A percentile compares a stretch with the other conserved stretches of the same genome.
Evolutionary conservation across 2,329 filamentous ascomycete species (phyloP).

Genomic region (Fusarium sp.): DNA sequence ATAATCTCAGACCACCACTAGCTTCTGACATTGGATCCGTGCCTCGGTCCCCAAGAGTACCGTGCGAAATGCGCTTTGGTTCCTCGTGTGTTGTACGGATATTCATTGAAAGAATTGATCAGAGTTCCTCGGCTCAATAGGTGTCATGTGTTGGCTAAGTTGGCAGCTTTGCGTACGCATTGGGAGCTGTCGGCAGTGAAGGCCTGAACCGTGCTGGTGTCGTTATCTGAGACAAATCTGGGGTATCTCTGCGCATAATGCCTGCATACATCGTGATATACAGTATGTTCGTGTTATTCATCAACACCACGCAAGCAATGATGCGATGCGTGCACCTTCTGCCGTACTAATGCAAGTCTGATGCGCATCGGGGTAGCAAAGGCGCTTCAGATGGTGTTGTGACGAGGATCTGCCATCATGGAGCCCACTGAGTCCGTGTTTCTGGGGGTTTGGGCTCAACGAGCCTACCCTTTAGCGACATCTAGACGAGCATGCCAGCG

Average conservation of each 20-base stretch:
- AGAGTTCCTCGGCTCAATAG: conserved; percentile 29
- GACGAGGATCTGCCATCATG: background rate
- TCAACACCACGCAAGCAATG: conserved; percentile 8
- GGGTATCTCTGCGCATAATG: conserved; percentile 21
- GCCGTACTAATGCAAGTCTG: conserved; percentile 28
- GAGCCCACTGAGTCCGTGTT: background rate
- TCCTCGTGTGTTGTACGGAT: background rate
- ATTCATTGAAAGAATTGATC: background rate
- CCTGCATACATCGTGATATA: background rate
- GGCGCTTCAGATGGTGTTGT: background rate
- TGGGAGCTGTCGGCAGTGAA: background rate
- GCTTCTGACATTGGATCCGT: conserved; percentile 16
- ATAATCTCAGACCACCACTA: conserved; percentile 31
- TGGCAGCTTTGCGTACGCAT: background rate
- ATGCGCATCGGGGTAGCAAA: conserved; percentile 11
- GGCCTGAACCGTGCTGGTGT: conserved; percentile 10
- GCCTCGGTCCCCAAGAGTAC: conserved; percentile 14
- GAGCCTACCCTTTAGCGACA: conserved; percentile 3
- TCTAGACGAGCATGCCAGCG: background rate
- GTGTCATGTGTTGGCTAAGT: conserved; percentile 5
- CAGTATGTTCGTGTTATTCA: background rate
- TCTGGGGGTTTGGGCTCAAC: conserved; percentile 3
- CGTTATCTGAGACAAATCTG: conserved; percentile 32
- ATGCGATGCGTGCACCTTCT: background rate
- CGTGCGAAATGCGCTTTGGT: conserved; percentile 8